Evolutionary conservation across 169 alveolate species (phyloP).

Genomic region (Plasmodium billcollinsi): DNA sequence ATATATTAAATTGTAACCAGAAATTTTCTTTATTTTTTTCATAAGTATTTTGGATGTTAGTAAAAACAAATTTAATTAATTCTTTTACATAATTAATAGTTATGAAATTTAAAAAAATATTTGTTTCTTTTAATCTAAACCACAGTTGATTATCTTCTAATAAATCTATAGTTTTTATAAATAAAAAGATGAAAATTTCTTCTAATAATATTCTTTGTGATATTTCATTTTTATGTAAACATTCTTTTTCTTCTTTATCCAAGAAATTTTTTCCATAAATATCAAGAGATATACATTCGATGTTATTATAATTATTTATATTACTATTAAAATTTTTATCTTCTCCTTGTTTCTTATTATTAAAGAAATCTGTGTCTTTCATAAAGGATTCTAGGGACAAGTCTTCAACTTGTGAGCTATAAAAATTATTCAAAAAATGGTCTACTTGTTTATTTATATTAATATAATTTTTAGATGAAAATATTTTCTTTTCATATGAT

Average conservation of each 20-base stretch:
- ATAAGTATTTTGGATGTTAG: conserved; percentile 38
- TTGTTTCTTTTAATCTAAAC: conserved; percentile 32
- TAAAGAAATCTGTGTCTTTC: conserved; percentile 58
- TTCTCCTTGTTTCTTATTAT: neutral
- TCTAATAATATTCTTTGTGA: conserved; percentile 61
- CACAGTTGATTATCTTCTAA: conserved; percentile 48
- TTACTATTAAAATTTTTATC: neutral
- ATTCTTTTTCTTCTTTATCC: conserved; percentile 36
- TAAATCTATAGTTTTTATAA: conserved; percentile 52
- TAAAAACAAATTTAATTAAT: conserved; percentile 40
- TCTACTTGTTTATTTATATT: conserved; percentile 23
- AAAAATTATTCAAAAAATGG: conserved; percentile 18
- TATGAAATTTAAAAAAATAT: conserved; percentile 44
- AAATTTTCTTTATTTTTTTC: conserved; percentile 44
- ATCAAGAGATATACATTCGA: neutral
- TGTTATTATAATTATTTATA: neutral
- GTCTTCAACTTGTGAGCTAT: conserved; percentile 14
- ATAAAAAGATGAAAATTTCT: conserved; percentile 55
- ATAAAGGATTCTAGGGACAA: conserved; percentile 40
- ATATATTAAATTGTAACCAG: conserved; percentile 29
- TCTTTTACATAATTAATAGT: conserved; percentile 55
- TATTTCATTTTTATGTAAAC: conserved; percentile 58
- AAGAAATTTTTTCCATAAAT: neutral
- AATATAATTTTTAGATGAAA: conserved; percentile 33
- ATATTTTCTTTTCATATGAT: conserved; percentile 37